Percentiles rank a stretch among this genome's conserved stretches.
These are phyloP conservation scores for Pestalotiopsis sp. DNA, from an alignment of 2,329 filamentous ascomycete species.

Conservation along the genomic window DNA sequence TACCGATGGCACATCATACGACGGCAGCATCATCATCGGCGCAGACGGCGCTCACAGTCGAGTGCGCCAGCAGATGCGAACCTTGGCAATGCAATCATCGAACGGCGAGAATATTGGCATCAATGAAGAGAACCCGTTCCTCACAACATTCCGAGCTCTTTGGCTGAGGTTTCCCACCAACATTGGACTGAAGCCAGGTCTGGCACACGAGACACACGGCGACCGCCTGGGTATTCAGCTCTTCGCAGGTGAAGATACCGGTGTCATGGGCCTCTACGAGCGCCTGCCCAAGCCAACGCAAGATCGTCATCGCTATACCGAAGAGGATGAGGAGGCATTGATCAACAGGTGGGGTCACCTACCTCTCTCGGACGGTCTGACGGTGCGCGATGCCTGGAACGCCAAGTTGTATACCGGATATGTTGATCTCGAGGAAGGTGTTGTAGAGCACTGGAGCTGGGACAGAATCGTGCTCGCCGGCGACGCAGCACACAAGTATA, in stretches of 20 bases:
- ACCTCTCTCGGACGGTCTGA: constrained; percentile 16
- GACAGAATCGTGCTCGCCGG: constrained; percentile 7
- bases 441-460: constrained; percentile 12
- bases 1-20: constrained; percentile 10
- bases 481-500: constrained; percentile 31
- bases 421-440: constrained; percentile 7
- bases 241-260: constrained; percentile 27
- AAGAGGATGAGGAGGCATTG: constrained; percentile 25
- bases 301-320: constrained; percentile 24
- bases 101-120: not conserved
- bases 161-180: constrained; percentile 33
- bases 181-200: constrained; percentile 20
- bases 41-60: constrained; percentile 43
- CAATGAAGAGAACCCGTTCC: constrained; percentile 30
- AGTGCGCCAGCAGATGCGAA: constrained; percentile 10
- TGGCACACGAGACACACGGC: constrained; percentile 31
- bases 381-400: constrained; percentile 17
- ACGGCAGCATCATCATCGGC: constrained; percentile 38
- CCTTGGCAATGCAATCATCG: not conserved
- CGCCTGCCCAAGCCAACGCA: constrained; percentile 25
- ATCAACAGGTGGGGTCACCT: constrained; percentile 27
- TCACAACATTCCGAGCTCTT: constrained; percentile 31
- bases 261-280: constrained; percentile 35
- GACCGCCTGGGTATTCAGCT: constrained; percentile 27
- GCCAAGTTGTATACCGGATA: not conserved